These are phyloP conservation scores for Aquilaria agallochum DNA, from an alignment of 441 rosid genomes.

Conservation along the genomic window DNA sequence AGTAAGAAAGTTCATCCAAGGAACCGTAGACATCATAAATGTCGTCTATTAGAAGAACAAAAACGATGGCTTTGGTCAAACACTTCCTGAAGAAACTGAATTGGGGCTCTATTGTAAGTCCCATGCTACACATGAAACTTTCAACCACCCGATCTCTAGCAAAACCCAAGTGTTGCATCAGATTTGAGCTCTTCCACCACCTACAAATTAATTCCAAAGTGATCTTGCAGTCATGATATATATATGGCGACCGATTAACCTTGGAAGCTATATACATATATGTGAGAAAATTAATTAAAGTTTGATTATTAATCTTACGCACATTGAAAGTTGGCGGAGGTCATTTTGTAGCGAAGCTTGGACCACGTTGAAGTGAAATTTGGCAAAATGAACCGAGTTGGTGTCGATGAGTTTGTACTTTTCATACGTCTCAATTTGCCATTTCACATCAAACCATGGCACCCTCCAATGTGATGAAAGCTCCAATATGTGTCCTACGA, in stretches of 20 bases:
- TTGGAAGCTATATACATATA: neutral
- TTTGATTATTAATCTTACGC: neutral
- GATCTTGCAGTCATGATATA: neutral
- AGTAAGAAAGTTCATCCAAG: conserved; percentile 33
- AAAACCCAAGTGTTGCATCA: conserved; percentile 31
- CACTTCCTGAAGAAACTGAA: conserved; percentile 30
- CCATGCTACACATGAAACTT: conserved; percentile 41
- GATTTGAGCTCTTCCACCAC: conserved; percentile 44
- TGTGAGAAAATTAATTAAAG: too few relatives aligned
- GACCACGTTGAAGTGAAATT: conserved; percentile 36
- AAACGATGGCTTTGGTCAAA: conserved; percentile 29
- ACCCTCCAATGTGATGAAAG: conserved; percentile 41
- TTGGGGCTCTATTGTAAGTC: conserved; percentile 28
- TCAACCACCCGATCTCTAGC: conserved; percentile 44
- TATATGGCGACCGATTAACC: neutral
- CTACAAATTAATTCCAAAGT: conserved; percentile 10
- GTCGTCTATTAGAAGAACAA: conserved; percentile 41
- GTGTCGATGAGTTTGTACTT: conserved; percentile 1
- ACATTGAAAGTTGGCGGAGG: conserved; percentile 39
- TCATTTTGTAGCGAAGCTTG: conserved; percentile 45
- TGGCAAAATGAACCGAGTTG: conserved; percentile 29
- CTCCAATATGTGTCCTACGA: conserved; percentile 29
- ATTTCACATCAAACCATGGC: conserved; percentile 38
- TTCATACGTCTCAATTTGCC: conserved; percentile 27
- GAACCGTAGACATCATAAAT: conserved; percentile 51